Base-by-base conservation (phyloP, 768 basidiomycete genomes). In the Termitomyces sp. region DNA sequence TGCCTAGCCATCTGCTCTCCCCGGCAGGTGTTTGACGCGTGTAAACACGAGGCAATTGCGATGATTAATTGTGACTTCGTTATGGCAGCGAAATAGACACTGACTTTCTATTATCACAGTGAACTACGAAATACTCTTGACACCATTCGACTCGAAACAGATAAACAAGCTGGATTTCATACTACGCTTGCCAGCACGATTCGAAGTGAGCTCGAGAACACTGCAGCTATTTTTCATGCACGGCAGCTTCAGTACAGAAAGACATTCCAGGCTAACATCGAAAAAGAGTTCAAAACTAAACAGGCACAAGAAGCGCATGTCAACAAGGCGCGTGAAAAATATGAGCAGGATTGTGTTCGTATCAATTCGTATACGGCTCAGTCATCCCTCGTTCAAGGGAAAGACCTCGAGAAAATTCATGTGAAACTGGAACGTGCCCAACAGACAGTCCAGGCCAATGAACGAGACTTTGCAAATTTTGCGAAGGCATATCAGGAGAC, bases 321-420 rank as follows among this genome's bases (percentile, higher is more conserved):
- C 48, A 79, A 80, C 68, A 94, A 94, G 72, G 92, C 97, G 2
- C 86, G 91, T 63, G 93, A 96, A 72, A 93, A 94, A 70, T 98
- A 98, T 75, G 93, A 97, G 73, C 79, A 82, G 53, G 96, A 98
- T 68, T 96, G 95, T 72, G 78, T 96, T 20, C 86, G 89, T 53
- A 96, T 98, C 79, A 98, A 97, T 69, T 90, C 92, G 1, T 94
- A 91, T 69, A 94, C 94, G 4, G 95, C 95, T 5, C 94, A 97
- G 72, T 85, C 89, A 37, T 87, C 92, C 1, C 83, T 98, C 8
- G 86, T 92, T 31, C 97, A 98, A 72, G 97, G 97, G 36, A 89
- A 87, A 69, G 96, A 98, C 60, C 81, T 96, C 36, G 97, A 99
- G 67, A 94, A 92, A 77, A 85, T 97, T 43, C 85, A 88, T 36